Conservation (phyloP, 2,329 filamentous ascomycete genomes). For the Claviceps maximensis region DNA sequence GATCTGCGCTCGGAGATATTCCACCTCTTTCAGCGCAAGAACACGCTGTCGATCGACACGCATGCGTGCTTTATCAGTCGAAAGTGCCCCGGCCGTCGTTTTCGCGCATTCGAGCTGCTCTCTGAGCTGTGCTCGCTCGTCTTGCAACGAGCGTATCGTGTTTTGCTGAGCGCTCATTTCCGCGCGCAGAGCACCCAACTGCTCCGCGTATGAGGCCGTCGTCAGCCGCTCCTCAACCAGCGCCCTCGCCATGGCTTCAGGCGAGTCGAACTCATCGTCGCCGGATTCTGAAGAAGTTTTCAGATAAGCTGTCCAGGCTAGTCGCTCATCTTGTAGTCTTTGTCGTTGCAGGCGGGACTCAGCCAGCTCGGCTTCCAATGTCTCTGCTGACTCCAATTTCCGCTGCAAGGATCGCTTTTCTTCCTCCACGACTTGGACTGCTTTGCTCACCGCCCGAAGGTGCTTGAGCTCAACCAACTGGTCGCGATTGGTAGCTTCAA, state of each 20-base stretch:
- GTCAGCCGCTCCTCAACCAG: conserved; percentile 73
- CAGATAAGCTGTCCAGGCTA: conserved; percentile 77
- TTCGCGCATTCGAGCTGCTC: conserved; percentile 61
- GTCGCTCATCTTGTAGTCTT: conserved; percentile 74
- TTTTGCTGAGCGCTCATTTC: conserved; percentile 68
- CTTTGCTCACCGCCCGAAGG: conserved; percentile 67
- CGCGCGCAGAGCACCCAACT: conserved; percentile 63
- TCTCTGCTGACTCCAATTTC: conserved; percentile 61
- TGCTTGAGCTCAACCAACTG: conserved; percentile 69
- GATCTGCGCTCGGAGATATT: conserved; percentile 84
- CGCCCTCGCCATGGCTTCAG: conserved; percentile 74
- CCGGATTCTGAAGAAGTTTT: conserved; percentile 50
- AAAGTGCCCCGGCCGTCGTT: conserved; percentile 29
- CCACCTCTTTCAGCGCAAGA: conserved; percentile 81
- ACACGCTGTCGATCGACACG: conserved; percentile 76
- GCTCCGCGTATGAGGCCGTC: conserved; percentile 66
- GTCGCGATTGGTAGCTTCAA: conserved; percentile 71
- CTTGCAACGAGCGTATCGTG: conserved; percentile 57
- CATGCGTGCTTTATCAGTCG: conserved; percentile 53
- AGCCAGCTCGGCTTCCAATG: conserved; percentile 60
- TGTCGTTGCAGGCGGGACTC: conserved; percentile 75
- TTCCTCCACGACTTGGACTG: conserved; percentile 88
- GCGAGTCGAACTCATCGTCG: conserved; percentile 69
- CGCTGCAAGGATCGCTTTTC: conserved; percentile 77
- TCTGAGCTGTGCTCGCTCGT: conserved; percentile 51